A percentile compares a stretch with the other conserved stretches of the same genome.
Conservation (phyloP, 495 filamentous ascomycete species). For the Hypoxylon crocopeplum region DNA sequence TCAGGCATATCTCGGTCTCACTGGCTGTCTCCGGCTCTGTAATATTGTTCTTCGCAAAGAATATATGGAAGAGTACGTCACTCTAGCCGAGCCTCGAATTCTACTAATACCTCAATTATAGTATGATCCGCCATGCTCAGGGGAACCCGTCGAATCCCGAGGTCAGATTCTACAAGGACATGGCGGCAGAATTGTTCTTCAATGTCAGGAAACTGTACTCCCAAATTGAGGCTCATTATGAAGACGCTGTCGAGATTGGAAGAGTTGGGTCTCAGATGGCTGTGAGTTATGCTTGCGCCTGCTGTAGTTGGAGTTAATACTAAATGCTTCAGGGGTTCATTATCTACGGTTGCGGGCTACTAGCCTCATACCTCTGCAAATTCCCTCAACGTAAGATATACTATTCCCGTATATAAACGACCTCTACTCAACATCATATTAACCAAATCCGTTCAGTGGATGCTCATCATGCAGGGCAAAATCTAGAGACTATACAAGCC, state of each 20-base stretch:
- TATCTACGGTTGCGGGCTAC: constrained; percentile 57
- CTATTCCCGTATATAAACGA: not conserved
- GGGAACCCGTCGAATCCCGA: constrained; percentile 46
- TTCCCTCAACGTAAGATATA: constrained; percentile 49
- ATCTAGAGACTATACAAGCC: constrained; percentile 35
- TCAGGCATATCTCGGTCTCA: constrained; percentile 57
- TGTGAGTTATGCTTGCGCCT: too few species aligned
- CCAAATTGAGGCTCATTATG: constrained; percentile 55
- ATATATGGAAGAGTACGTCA: constrained; percentile 53
- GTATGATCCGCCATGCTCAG: constrained; percentile 48
- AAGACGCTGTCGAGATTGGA: constrained; percentile 47
- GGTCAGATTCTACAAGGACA: constrained; percentile 48
- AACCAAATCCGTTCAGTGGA: constrained; percentile 35
- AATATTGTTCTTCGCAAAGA: constrained; percentile 58
- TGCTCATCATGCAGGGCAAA: constrained; percentile 43
- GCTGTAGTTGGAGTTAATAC: too few species aligned
- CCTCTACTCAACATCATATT: not conserved
- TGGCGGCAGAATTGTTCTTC: constrained; percentile 55
- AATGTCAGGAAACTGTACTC: constrained; percentile 55
- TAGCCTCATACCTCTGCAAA: constrained; percentile 55
- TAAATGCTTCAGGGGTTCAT: constrained; percentile 49
- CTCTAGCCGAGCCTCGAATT: not conserved
- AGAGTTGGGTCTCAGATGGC: constrained; percentile 59
- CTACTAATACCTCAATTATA: constrained; percentile 22
- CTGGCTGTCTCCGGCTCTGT: constrained; percentile 56